A percentile compares a stretch with the other conserved stretches of the same genome.
Conservation (phyloP, 2,329 filamentous ascomycete species). For the Aspergillus japonicus region DNA sequence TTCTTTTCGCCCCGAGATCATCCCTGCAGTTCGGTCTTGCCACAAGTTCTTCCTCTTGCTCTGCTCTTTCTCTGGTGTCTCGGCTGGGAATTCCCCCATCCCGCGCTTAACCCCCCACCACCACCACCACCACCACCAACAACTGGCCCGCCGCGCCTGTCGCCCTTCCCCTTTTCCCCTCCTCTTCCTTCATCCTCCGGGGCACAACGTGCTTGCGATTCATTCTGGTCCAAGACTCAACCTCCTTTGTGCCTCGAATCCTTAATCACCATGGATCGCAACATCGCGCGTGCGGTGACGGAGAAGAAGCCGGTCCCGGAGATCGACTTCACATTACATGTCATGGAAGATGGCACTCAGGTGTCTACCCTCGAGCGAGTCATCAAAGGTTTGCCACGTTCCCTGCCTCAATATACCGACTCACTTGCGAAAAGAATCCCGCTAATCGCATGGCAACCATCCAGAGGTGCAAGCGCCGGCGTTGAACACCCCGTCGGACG, state of each 20-base stretch:
- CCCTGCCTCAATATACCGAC: neutral
- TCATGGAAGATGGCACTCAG: constrained; percentile 94
- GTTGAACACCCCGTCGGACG: constrained; percentile 85
- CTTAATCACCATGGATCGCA: constrained; percentile 39
- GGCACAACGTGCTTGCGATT: constrained; percentile 17
- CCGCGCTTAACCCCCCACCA: constrained; percentile 4
- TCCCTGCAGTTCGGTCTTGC: neutral
- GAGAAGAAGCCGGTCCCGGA: constrained; percentile 95
- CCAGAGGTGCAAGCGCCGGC: constrained; percentile 96
- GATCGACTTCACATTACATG: constrained; percentile 98
- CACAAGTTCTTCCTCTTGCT: neutral
- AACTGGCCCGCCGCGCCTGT: constrained; percentile 3
- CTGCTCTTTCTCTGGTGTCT: neutral
- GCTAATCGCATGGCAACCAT: constrained; percentile 18
- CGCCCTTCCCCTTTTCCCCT: constrained; percentile 9
- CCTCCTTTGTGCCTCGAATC: constrained; percentile 5
- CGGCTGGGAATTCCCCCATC: constrained; percentile 6
- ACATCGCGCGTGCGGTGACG: constrained; percentile 80
- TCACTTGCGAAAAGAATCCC: neutral
- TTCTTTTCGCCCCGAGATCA: neutral
- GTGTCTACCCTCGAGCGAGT: constrained; percentile 95
- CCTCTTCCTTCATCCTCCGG: constrained; percentile 6
- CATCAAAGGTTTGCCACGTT: constrained; percentile 76
- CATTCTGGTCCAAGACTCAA: constrained; percentile 8
- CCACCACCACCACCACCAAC: neutral